Conservation (phyloP, 208 protist genomes). For the Phytomonas francai region DNA sequence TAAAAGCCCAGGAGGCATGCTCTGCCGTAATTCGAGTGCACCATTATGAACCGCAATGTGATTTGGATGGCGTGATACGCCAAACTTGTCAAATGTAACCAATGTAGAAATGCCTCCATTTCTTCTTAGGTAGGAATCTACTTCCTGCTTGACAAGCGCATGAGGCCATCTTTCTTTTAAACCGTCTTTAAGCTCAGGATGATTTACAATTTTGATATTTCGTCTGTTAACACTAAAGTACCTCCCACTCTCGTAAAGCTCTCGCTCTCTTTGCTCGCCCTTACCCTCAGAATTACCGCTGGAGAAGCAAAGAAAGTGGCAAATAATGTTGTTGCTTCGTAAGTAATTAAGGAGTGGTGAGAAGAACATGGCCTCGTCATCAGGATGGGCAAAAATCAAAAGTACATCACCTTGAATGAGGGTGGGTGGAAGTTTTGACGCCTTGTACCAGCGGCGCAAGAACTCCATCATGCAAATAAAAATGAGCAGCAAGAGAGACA, state of each 20-base stretch:
- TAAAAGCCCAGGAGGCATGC: slow-evolving; percentile 66
- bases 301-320: slow-evolving; percentile 92
- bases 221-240: slow-evolving; percentile 55
- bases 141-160: slow-evolving; percentile 36
- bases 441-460: slow-evolving; percentile 39
- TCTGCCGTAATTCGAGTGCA: slow-evolving; percentile 44
- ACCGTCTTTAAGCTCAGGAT: slow-evolving; percentile 84
- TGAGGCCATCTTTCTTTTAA: slow-evolving; percentile 60
- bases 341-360: slow-evolving; percentile 58
- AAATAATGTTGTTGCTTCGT: slow-evolving; percentile 19
- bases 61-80: slow-evolving; percentile 94
- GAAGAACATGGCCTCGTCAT: slow-evolving; percentile 92
- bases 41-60: slow-evolving; percentile 90
- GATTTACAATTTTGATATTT: slow-evolving; percentile 56
- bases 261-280: slow-evolving; percentile 68
- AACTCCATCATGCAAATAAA: neutral
- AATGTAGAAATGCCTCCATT: slow-evolving; percentile 69
- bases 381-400: slow-evolving; percentile 87
- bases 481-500: neutral
- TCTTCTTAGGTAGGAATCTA: slow-evolving; percentile 51
- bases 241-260: slow-evolving; percentile 80
- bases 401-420: slow-evolving; percentile 72
- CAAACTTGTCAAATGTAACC: slow-evolving; percentile 93
- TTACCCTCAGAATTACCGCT: slow-evolving; percentile 82
- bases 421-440: slow-evolving; percentile 13